These are phyloP conservation scores for Suillus alpinus DNA, from an alignment of 768 basidiomycete species.

Conservation along the genomic window DNA sequence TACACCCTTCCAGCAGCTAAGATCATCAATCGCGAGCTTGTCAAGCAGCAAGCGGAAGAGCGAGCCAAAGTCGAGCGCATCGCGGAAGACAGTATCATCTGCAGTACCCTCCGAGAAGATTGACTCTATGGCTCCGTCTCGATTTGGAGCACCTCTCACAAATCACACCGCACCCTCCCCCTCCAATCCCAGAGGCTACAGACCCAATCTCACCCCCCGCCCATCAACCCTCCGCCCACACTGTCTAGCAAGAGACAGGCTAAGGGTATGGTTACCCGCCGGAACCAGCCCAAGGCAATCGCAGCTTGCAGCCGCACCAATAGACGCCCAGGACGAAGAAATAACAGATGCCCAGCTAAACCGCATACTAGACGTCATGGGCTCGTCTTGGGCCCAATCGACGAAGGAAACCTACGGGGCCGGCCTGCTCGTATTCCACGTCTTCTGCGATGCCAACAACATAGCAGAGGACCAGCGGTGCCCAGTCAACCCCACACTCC, in stretches of 20 bases:
- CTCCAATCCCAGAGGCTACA: constrained; percentile 6
- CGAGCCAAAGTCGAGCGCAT: not conserved
- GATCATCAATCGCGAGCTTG: not conserved
- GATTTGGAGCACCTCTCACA: not conserved
- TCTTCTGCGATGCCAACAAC: no score
- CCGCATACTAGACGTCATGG: no score
- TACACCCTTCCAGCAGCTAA: constrained; percentile 3
- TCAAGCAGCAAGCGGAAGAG: not conserved
- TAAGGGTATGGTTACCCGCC: constrained; percentile 20
- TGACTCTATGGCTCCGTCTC: no score
- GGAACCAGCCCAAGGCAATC: not conserved
- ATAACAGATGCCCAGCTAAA: not conserved
- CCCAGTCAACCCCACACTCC: no score
- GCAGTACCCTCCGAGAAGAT: not conserved
- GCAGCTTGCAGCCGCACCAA: no score
- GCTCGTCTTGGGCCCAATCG: no score
- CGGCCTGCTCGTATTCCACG: no score
- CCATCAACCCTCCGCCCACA: constrained; percentile 23
- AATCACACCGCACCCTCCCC: not conserved
- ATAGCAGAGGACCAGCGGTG: no score
- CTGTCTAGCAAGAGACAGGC: constrained; percentile 22
- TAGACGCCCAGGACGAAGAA: not conserved
- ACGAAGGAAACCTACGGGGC: no score
- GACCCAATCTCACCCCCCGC: constrained; percentile 9
- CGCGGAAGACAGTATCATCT: not conserved